A percentile compares a stretch with the other conserved stretches of the same genome.
phyloP scores from a whole-genome alignment of 345 rosid species.

The Zanthoxylum bungeanum region DNA sequence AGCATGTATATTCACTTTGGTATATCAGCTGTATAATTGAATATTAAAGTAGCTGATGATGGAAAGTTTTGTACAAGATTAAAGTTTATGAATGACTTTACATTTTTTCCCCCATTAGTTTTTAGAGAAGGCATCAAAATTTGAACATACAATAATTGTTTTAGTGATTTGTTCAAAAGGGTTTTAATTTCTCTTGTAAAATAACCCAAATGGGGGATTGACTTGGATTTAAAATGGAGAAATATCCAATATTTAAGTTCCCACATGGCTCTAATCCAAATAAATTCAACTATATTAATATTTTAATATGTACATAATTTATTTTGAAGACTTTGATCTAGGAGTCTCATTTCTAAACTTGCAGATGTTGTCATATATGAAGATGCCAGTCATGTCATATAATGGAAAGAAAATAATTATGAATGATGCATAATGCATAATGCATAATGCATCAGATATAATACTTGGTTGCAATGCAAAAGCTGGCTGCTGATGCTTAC shows the following conservation, averaged over 20 bases:
- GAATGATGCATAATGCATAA: no score
- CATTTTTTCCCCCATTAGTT: not conserved
- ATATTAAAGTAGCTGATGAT: not conserved
- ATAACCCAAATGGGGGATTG: not conserved
- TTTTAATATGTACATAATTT: not conserved
- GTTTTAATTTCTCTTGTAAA: not conserved
- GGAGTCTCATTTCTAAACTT: not conserved
- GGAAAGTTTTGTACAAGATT: not conserved
- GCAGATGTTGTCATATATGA: not conserved
- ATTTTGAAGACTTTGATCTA: not conserved
- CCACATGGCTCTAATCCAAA: not conserved
- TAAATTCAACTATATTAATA: not conserved
- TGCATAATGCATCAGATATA: no score
- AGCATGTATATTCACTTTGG: not conserved
- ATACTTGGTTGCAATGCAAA: no score
- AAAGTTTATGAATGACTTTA: not conserved
- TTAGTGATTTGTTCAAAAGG: not conserved
- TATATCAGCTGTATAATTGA: not conserved
- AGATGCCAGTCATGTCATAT: not conserved
- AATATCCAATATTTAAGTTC: no score
- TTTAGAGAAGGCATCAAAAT: not conserved
- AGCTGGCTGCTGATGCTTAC: no score
- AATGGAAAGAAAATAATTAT: not conserved
- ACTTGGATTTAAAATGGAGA: no score
- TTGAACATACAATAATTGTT: not conserved